phyloP scores from a whole-genome alignment of 2,329 filamentous ascomycete genomes.

The Xylaria sp. region DNA sequence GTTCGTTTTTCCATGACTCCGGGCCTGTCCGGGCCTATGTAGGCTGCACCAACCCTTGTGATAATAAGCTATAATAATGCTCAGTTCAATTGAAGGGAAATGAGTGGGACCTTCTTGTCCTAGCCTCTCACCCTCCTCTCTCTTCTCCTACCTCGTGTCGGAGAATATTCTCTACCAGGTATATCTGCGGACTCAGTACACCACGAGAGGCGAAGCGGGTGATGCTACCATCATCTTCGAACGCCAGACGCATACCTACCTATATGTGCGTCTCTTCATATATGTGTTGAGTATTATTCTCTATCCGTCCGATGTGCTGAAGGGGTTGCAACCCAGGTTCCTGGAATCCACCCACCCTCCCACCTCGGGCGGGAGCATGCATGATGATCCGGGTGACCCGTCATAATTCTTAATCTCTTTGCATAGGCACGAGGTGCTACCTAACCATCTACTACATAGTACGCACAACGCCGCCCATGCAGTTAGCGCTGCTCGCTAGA shows the following conservation, averaged over 20 bases:
- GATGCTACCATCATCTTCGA: background rate
- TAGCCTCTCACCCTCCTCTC: constrained; percentile 4
- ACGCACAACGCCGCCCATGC: background rate
- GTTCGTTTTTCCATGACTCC: background rate
- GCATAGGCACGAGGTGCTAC: constrained; percentile 17
- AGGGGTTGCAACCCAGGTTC: constrained; percentile 19
- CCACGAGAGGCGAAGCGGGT: background rate
- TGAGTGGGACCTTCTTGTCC: constrained; percentile 26
- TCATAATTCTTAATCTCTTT: constrained; percentile 16
- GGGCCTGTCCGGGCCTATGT: background rate
- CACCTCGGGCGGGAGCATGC: constrained; percentile 25
- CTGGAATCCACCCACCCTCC: constrained; percentile 12
- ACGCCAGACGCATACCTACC: background rate
- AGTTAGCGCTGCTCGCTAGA: background rate
- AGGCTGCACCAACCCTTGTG: constrained; percentile 3
- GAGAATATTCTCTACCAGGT: background rate
- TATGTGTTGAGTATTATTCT: constrained; percentile 9
- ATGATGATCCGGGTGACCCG: constrained; percentile 33
- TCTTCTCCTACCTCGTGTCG: constrained; percentile 3
- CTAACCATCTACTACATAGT: constrained; percentile 1
- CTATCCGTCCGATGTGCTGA: constrained; percentile 13
- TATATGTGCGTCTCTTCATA: background rate
- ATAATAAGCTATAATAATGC: constrained; percentile 12
- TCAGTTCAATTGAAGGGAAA: constrained; percentile 18
- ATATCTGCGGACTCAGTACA: background rate